Percentiles rank a stretch among this genome's conserved stretches.
Evolutionary conservation across 2,329 filamentous ascomycete species (phyloP).

Genomic region (Fusarium scirpi): DNA sequence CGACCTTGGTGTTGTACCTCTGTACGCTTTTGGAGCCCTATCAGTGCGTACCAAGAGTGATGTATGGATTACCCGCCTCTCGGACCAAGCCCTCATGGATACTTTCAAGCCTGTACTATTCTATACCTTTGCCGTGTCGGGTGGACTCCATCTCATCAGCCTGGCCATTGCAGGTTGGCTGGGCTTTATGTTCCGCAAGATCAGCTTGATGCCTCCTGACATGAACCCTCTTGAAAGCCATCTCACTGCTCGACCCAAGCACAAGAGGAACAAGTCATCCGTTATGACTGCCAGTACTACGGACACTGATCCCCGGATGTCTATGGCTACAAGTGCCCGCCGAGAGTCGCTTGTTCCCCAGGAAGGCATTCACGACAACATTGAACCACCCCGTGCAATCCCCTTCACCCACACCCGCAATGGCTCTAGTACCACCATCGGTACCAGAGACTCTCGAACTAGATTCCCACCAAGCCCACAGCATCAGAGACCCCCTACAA

Average conservation of each 20-base stretch:
- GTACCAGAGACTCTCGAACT: constrained; percentile 65
- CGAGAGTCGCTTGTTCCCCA: constrained; percentile 59
- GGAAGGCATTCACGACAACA: constrained; percentile 59
- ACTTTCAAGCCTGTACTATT: constrained; percentile 76
- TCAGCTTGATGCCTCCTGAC: constrained; percentile 85
- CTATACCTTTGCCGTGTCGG: constrained; percentile 72
- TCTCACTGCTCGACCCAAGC: constrained; percentile 76
- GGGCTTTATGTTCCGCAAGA: constrained; percentile 82
- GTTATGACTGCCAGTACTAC: constrained; percentile 60
- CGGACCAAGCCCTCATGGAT: constrained; percentile 64
- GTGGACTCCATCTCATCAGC: constrained; percentile 77
- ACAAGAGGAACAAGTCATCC: constrained; percentile 80
- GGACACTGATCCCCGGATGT: constrained; percentile 70
- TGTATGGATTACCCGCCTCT: constrained; percentile 77
- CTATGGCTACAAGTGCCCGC: constrained; percentile 57
- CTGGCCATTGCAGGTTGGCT: constrained; percentile 80
- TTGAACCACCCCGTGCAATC: constrained; percentile 67
- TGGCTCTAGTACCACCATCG: constrained; percentile 68
- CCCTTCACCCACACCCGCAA: constrained; percentile 85
- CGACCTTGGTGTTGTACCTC: constrained; percentile 69
- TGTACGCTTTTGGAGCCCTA: constrained; percentile 68
- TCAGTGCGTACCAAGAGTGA: constrained; percentile 58
- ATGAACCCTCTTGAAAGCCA: constrained; percentile 94
- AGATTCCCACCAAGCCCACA: constrained; percentile 66
- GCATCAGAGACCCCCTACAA: constrained; percentile 62